phyloP scores from a whole-genome alignment of 169 alveolate species.

The Plasmodium reichenowi region DNA sequence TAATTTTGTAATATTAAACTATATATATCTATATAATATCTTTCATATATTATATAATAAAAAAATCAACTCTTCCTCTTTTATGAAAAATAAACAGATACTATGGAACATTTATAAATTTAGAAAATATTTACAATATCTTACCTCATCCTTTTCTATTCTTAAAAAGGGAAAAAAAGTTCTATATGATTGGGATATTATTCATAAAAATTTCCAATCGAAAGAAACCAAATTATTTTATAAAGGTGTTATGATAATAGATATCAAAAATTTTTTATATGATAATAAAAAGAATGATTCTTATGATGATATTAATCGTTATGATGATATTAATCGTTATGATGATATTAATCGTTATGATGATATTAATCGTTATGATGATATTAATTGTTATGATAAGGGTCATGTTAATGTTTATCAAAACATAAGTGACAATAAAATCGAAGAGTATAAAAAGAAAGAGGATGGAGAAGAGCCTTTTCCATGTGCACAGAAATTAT shows the following conservation, averaged over 20 bases:
- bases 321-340: neutral
- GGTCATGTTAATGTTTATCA: neutral
- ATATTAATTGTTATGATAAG: neutral
- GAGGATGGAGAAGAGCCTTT: neutral
- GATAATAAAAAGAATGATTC: neutral
- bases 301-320: neutral
- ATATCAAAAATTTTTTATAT: neutral
- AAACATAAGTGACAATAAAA: neutral
- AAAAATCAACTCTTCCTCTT: neutral
- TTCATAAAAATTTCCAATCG: conserved; percentile 8
- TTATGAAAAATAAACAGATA: neutral
- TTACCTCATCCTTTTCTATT: conserved; percentile 22
- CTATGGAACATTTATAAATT: neutral
- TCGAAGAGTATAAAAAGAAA: neutral
- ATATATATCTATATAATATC: conserved; percentile 34
- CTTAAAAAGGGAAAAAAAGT: conserved; percentile 31
- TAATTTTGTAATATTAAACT: conserved; percentile 21
- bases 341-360: neutral
- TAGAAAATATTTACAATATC: conserved; percentile 39
- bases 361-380: neutral
- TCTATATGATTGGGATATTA: neutral
- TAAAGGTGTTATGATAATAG: conserved; percentile 22
- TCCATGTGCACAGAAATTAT: neutral
- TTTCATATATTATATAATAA: neutral
- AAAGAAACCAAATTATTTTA: conserved; percentile 7